These are phyloP conservation scores for Handroanthus guayacan DNA, from an alignment of 257 asterid genomes.

Conservation along the genomic window DNA sequence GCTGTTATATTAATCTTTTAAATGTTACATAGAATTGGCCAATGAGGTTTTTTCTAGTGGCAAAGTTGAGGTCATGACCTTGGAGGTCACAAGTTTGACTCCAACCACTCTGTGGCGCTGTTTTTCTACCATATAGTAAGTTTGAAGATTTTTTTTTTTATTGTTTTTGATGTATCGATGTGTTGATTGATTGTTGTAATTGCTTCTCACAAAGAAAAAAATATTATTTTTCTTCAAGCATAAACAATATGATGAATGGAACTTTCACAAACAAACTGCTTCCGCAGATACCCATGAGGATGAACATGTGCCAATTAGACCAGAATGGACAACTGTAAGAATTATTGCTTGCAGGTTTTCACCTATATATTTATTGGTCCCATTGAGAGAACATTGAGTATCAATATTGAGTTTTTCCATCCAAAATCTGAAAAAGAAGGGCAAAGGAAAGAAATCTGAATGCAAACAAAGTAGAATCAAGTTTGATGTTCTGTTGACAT, in stretches of 20 bases:
- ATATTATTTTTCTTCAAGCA: too few species aligned
- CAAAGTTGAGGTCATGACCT: too few species aligned
- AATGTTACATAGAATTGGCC: not conserved
- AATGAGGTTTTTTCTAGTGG: too few species aligned
- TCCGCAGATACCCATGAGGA: conserved; percentile 13
- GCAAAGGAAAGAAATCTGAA: conserved; percentile 86
- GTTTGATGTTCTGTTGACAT: conserved; percentile 95
- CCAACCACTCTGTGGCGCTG: not conserved
- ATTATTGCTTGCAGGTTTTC: too few species aligned
- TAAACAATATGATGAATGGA: not conserved
- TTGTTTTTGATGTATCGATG: too few species aligned
- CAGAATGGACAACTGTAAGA: too few species aligned
- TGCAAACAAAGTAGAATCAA: conserved; percentile 92
- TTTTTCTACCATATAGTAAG: not conserved
- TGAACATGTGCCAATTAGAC: too few species aligned
- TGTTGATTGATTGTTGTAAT: too few species aligned
- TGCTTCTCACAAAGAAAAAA: too few species aligned
- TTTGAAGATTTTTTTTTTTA: too few species aligned
- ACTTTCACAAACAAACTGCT: conserved; percentile 75
- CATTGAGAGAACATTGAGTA: conserved; percentile 63
- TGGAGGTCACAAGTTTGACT: too few species aligned
- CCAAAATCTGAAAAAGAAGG: conserved; percentile 79
- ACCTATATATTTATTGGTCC: too few species aligned
- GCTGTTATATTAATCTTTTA: not conserved
- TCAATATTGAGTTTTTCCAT: conserved; percentile 69